Conservation (phyloP, 768 basidiomycete species). For the Mycena metata region DNA sequence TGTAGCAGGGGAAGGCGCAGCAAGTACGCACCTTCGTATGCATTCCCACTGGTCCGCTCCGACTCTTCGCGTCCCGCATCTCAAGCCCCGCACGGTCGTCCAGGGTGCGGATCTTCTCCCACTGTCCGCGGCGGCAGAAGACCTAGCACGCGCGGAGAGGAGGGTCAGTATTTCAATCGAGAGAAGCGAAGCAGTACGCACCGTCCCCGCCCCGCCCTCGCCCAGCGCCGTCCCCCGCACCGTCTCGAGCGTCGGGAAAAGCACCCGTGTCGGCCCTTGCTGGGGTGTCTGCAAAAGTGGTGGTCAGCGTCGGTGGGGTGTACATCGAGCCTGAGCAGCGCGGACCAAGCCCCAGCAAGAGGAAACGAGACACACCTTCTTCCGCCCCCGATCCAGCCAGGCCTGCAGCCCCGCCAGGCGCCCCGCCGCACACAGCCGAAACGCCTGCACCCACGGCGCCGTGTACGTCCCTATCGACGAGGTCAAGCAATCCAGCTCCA, state of each 20-base stretch:
- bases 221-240: conserved; percentile 63
- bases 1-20: not conserved
- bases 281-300: conserved; percentile 8
- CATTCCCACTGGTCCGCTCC: conserved; percentile 73
- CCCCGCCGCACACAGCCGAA: conserved; percentile 67
- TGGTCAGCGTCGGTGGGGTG: not conserved
- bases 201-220: conserved; percentile 69
- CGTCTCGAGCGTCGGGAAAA: conserved; percentile 69
- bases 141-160: conserved; percentile 38
- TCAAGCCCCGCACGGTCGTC: conserved; percentile 61
- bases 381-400: conserved; percentile 55
- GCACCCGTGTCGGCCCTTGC: conserved; percentile 53
- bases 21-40: conserved; percentile 68
- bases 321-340: no score
- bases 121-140: conserved; percentile 69
- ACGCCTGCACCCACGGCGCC: conserved; percentile 71
- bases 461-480: conserved; percentile 74
- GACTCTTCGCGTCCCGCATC: conserved; percentile 70
- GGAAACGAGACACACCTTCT: conserved; percentile 29
- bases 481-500: conserved; percentile 73
- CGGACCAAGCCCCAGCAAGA: not conserved
- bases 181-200: conserved; percentile 31
- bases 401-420: conserved; percentile 55
- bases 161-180: not conserved
- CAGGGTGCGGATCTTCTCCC: conserved; percentile 45